Evolutionary conservation across 768 basidiomycete species (phyloP).

Genomic region (Kwoniella dendrophila): DNA sequence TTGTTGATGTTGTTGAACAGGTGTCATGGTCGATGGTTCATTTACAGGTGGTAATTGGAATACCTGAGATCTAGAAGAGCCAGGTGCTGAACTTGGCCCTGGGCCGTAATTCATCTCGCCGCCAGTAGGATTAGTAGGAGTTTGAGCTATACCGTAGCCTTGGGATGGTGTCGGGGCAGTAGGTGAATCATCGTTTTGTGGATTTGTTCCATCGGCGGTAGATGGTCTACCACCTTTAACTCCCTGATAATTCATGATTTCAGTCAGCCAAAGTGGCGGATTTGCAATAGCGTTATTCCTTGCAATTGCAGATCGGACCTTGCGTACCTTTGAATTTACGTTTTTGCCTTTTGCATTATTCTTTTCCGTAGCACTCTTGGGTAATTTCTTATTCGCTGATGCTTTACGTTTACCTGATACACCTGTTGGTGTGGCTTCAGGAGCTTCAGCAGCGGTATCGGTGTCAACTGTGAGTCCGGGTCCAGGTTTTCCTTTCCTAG

Average conservation of each 20-base stretch:
- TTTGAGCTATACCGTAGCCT: slow-evolving; percentile 8
- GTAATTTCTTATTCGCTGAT: slow-evolving; percentile 18
- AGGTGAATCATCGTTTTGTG: slow-evolving; percentile 16
- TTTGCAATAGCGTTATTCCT: not conserved
- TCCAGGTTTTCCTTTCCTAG: slow-evolving; percentile 13
- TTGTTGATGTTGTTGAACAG: not conserved
- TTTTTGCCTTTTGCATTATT: slow-evolving; percentile 21
- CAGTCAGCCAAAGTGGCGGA: slow-evolving; percentile 15
- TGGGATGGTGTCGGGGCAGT: not conserved
- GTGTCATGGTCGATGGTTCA: not conserved
- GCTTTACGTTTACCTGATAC: slow-evolving; percentile 23
- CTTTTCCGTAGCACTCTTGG: slow-evolving; percentile 12
- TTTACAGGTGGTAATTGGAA: slow-evolving; percentile 11
- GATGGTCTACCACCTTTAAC: slow-evolving; percentile 19
- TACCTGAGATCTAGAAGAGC: slow-evolving; percentile 18
- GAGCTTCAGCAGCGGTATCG: slow-evolving; percentile 10
- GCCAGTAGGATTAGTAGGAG: not conserved
- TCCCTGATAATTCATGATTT: slow-evolving; percentile 13
- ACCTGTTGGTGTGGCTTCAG: slow-evolving; percentile 20
- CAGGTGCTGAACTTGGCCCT: slow-evolving; percentile 15
- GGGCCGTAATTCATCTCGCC: slow-evolving; percentile 10
- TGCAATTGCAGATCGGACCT: not conserved
- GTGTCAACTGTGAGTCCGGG: slow-evolving; percentile 21
- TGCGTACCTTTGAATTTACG: slow-evolving; percentile 28
- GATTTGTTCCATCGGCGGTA: slow-evolving; percentile 1